phyloP scores from a whole-genome alignment of 768 basidiomycete species.

The Chlorophyllum brunneum region DNA sequence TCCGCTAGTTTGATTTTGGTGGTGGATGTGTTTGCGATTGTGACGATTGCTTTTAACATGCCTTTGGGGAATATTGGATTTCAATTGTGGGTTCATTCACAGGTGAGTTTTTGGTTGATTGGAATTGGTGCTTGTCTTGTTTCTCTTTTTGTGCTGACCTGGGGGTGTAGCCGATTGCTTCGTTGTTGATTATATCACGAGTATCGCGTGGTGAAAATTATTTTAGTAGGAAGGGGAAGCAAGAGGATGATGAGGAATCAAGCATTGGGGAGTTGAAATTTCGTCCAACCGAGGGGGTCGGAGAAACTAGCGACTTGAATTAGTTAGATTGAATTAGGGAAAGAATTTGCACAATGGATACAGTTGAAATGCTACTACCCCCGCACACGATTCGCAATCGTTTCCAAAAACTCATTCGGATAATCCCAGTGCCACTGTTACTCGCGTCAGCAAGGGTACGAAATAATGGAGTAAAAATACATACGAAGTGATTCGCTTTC shows the following conservation, averaged over 20 bases:
- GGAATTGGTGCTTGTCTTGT: not conserved
- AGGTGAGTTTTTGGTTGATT: not conserved
- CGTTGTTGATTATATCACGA: not conserved
- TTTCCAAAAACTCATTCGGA: not conserved
- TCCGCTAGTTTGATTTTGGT: not conserved
- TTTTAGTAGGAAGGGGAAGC: not conserved
- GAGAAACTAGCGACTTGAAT: too few species aligned
- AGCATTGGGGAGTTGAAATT: too few species aligned
- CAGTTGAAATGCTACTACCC: too few species aligned
- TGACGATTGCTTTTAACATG: not conserved
- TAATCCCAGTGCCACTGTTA: slow-evolving; percentile 10
- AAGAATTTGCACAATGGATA: too few species aligned
- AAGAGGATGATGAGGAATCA: too few species aligned
- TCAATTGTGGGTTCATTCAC: not conserved
- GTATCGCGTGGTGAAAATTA: not conserved
- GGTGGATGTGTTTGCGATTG: not conserved
- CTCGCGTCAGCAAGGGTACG: not conserved
- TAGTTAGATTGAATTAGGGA: too few species aligned
- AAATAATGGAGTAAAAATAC: slow-evolving; percentile 9
- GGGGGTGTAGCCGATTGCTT: not conserved
- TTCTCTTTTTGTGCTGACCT: too few species aligned
- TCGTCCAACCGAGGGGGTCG: too few species aligned
- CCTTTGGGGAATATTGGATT: not conserved
- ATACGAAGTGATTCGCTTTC: slow-evolving; percentile 34
- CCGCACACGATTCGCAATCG: not conserved